Percentiles rank a stretch among this genome's conserved stretches.
These are phyloP conservation scores for Chlamydomonas incerta DNA, from an alignment of 139 green algal species.

Conservation along the genomic window DNA sequence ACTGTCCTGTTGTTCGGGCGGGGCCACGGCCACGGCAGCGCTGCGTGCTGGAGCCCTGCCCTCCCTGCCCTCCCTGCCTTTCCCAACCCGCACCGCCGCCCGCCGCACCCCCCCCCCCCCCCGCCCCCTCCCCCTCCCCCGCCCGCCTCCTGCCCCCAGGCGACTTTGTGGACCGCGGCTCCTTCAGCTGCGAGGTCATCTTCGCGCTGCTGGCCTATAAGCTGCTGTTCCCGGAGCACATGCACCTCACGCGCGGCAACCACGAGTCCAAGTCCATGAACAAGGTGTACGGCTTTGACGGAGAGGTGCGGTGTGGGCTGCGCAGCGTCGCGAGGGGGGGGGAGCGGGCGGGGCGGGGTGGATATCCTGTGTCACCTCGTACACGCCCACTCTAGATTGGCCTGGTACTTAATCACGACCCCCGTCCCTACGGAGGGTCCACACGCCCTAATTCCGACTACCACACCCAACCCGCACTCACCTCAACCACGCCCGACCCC, in stretches of 20 bases:
- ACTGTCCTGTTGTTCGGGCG: too few species aligned
- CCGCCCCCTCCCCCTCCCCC: not conserved
- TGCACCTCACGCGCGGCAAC: constrained; percentile 95
- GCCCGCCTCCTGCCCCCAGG: constrained; percentile 48
- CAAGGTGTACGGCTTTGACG: constrained; percentile 97
- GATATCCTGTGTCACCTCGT: too few species aligned
- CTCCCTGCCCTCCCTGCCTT: too few species aligned
- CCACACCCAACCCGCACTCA: not conserved
- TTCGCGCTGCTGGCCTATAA: constrained; percentile 95
- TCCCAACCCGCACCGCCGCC: too few species aligned
- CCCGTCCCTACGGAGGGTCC: not conserved
- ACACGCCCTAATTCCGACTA: not conserved
- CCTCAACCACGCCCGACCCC: not conserved
- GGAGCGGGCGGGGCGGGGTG: too few species aligned
- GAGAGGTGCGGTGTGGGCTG: constrained; percentile 94
- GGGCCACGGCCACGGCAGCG: too few species aligned
- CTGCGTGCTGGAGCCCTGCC: not conserved
- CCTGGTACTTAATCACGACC: too few species aligned
- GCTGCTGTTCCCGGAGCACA: constrained; percentile 78
- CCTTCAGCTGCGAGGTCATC: constrained; percentile 94
- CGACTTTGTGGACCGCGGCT: constrained; percentile 98
- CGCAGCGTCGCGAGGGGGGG: too few species aligned
- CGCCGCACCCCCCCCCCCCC: too few species aligned
- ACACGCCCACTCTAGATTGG: too few species aligned
- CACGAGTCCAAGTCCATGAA: constrained; percentile 97